Evolutionary conservation across 192 early-diverging fungal species (phyloP).

Genomic region (Coemansia sp.): DNA sequence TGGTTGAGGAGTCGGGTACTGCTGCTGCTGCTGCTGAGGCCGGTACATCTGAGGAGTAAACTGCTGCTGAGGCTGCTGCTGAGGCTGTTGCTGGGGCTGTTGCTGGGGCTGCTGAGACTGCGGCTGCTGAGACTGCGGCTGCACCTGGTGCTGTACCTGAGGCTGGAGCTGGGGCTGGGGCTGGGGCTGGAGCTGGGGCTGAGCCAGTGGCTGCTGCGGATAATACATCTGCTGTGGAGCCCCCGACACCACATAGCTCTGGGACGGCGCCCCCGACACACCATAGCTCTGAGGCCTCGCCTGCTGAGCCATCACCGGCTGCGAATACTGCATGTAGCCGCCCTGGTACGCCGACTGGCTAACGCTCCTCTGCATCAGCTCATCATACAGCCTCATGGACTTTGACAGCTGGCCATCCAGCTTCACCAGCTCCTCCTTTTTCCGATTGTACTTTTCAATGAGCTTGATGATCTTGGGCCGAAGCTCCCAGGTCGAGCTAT

Average conservation of each 20-base stretch:
- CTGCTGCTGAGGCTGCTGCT: not conserved
- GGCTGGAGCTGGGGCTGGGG: slow-evolving; percentile 13
- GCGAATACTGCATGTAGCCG: slow-evolving; percentile 10
- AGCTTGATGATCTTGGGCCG: slow-evolving; percentile 83
- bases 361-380: slow-evolving; percentile 40
- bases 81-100: not conserved
- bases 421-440: slow-evolving; percentile 64
- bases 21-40: not conserved
- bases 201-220: slow-evolving; percentile 16
- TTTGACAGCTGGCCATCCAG: slow-evolving; percentile 39
- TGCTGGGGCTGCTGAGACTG: not conserved
- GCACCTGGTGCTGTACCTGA: slow-evolving; percentile 15
- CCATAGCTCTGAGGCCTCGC: not conserved
- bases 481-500: slow-evolving; percentile 76
- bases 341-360: slow-evolving; percentile 9
- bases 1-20: not conserved
- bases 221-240: slow-evolving; percentile 13
- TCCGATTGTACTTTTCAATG: slow-evolving; percentile 77
- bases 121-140: not conserved
- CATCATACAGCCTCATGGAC: slow-evolving; percentile 42
- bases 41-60: slow-evolving; percentile 1
- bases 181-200: slow-evolving; percentile 15
- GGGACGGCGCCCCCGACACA: not conserved
- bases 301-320: slow-evolving; percentile 10
- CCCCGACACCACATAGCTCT: not conserved